phyloP scores from a whole-genome alignment of 2,329 filamentous ascomycete genomes.

The Fusarium scirpi region DNA sequence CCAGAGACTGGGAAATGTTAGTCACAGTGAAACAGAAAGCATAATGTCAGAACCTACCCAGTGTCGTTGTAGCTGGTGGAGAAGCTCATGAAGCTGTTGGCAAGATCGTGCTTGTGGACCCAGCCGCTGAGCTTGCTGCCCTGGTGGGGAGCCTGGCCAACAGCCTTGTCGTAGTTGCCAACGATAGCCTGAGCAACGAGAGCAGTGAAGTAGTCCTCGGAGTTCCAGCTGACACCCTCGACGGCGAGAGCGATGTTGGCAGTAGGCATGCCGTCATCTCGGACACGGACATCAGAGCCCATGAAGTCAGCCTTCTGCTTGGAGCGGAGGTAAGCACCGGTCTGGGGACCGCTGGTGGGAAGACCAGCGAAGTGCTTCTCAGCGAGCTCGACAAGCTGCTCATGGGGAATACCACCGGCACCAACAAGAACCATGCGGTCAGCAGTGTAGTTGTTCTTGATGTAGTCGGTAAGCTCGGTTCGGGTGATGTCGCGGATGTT shows the following conservation, averaged over 20 bases:
- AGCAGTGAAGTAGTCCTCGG: constrained; percentile 98
- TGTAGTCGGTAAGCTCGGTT: constrained; percentile 92
- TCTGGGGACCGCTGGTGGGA: constrained; percentile 79
- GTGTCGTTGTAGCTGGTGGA: constrained; percentile 99
- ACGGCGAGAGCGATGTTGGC: constrained; percentile 99
- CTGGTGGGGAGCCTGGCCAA: constrained; percentile 96
- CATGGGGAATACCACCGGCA: constrained; percentile 92
- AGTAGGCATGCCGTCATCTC: constrained; percentile 94
- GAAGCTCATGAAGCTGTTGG: constrained; percentile 99
- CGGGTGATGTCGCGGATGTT: constrained; percentile 98
- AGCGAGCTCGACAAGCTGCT: constrained; percentile 93
- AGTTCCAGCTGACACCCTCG: constrained; percentile 99
- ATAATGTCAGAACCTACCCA: constrained; percentile 72
- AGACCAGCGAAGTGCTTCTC: constrained; percentile 93
- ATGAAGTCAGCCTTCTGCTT: constrained; percentile 95
- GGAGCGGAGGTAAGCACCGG: constrained; percentile 78
- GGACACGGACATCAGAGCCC: constrained; percentile 93
- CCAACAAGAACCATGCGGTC: constrained; percentile 99
- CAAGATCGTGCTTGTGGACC: constrained; percentile 92
- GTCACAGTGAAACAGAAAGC: constrained; percentile 15
- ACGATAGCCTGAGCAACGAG: constrained; percentile 98
- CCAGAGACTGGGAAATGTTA: constrained; percentile 79
- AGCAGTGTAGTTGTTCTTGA: constrained; percentile 99
- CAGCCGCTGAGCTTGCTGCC: constrained; percentile 98
- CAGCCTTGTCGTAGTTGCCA: constrained; percentile 99